A percentile compares a stretch with the other conserved stretches of the same genome.
Conservation (phyloP, 225 moss, liverwort and hornwort genomes). For the Straminergon stramineum region DNA sequence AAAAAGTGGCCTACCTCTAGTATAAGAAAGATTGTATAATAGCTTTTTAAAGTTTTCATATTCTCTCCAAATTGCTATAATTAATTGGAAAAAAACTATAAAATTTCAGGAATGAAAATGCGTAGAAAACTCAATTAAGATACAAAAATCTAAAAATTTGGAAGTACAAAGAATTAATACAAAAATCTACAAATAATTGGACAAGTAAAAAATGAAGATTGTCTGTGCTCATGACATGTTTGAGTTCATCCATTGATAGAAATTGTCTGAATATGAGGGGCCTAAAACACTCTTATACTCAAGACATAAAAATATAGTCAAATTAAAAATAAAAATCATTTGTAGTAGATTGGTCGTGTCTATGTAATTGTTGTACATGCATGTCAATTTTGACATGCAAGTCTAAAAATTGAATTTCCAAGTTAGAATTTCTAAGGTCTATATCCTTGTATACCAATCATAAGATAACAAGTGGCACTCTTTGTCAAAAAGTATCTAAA, state of each 20-base stretch:
- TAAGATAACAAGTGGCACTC: not conserved
- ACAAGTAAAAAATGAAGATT: not conserved
- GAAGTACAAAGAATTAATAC: too few species aligned
- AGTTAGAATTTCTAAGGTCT: accelerated
- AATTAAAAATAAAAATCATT: not conserved
- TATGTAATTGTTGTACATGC: not conserved
- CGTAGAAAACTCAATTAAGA: too few species aligned
- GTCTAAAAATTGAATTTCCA: not conserved
- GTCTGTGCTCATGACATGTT: accelerated
- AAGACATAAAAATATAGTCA: not conserved
- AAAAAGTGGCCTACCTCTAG: too few species aligned
- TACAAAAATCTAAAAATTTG: too few species aligned
- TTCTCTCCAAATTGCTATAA: too few species aligned
- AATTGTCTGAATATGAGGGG: not conserved
- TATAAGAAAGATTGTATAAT: too few species aligned
- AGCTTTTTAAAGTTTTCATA: too few species aligned
- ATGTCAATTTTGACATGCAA: accelerated
- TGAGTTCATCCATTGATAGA: accelerated
- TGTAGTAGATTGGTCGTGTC: not conserved
- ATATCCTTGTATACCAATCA: not conserved
- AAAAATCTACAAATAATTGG: not conserved
- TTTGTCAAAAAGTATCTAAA: not conserved
- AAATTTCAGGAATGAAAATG: too few species aligned
- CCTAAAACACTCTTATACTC: accelerated
- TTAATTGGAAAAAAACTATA: too few species aligned